These are phyloP conservation scores for Wickerhamomyces chambardii DNA, from an alignment of 805 yeast species.

Conservation along the genomic window DNA sequence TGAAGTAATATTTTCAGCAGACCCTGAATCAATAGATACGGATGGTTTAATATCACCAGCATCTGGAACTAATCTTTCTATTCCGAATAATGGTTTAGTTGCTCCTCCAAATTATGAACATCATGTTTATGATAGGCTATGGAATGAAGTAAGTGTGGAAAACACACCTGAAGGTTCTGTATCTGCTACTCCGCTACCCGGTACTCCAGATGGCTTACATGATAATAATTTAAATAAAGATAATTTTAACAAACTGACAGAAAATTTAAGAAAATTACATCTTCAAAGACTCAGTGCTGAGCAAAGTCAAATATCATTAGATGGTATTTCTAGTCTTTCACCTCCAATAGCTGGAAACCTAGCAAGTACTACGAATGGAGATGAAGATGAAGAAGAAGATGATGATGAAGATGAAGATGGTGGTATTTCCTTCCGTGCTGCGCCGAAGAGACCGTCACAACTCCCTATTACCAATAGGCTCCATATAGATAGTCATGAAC, in stretches of 20 bases:
- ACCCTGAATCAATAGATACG: too few species aligned
- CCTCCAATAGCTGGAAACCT: background rate
- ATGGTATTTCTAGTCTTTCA: constrained; percentile 8
- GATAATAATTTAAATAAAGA: constrained; percentile 16
- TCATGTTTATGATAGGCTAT: constrained; percentile 74
- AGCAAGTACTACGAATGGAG: background rate
- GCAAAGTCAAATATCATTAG: constrained; percentile 22
- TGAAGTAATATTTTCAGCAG: constrained; percentile 29
- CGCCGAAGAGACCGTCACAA: constrained; percentile 5
- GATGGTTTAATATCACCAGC: too few species aligned
- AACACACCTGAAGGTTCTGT: constrained; percentile 22
- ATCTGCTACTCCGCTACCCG: constrained; percentile 19
- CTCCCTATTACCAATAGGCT: constrained; percentile 17
- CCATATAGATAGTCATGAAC: constrained; percentile 3
- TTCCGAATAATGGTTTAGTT: constrained; percentile 27
- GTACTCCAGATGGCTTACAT: constrained; percentile 11
- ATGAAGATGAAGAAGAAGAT: constrained; percentile 10
- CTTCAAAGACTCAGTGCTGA: constrained; percentile 34
- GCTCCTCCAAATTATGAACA: constrained; percentile 85
- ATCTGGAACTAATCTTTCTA: constrained; percentile 9
- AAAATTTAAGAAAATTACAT: constrained; percentile 42
- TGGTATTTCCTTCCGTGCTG: constrained; percentile 9
- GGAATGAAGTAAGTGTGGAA: constrained; percentile 45
- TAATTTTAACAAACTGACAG: constrained; percentile 30
- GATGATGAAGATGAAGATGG: constrained; percentile 14